phyloP scores from a whole-genome alignment of 495 filamentous ascomycete genomes.

The Acidomyces sp. region DNA sequence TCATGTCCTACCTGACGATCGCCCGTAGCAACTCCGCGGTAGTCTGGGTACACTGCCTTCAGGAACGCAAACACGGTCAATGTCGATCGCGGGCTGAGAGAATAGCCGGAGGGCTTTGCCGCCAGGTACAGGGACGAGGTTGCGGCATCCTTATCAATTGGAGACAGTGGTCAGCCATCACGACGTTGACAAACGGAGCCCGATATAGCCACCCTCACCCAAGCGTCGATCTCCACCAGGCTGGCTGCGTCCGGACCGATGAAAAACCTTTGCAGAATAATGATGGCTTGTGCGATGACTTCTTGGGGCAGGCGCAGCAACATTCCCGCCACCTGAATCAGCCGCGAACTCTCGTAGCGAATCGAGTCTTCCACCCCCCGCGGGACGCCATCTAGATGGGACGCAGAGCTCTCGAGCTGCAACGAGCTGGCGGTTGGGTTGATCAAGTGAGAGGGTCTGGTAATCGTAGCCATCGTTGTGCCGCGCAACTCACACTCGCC shows the following conservation, averaged over 20 bases:
- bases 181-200: too few species aligned
- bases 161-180: slow-evolving; percentile 4
- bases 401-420: slow-evolving; percentile 61
- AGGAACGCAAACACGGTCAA: slow-evolving; percentile 45
- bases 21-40: slow-evolving; percentile 23
- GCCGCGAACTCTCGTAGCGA: slow-evolving; percentile 52
- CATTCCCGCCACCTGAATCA: slow-evolving; percentile 80
- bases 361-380: slow-evolving; percentile 62
- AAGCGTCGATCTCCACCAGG: slow-evolving; percentile 41
- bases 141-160: slow-evolving; percentile 62
- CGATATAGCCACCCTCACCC: too few species aligned
- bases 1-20: slow-evolving; percentile 36
- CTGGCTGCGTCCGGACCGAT: slow-evolving; percentile 53
- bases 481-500: neutral
- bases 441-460: slow-evolving; percentile 41
- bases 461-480: slow-evolving; percentile 16
- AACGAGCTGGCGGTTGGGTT: slow-evolving; percentile 77
- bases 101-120: slow-evolving; percentile 69
- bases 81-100: slow-evolving; percentile 63
- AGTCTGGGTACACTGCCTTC: neutral
- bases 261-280: slow-evolving; percentile 85
- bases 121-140: slow-evolving; percentile 70
- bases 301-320: slow-evolving; percentile 79
- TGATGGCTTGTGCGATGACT: slow-evolving; percentile 73
- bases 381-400: slow-evolving; percentile 56